Conservation (phyloP, 2,329 filamentous ascomycete species). For the Thyridium curvatum region DNA sequence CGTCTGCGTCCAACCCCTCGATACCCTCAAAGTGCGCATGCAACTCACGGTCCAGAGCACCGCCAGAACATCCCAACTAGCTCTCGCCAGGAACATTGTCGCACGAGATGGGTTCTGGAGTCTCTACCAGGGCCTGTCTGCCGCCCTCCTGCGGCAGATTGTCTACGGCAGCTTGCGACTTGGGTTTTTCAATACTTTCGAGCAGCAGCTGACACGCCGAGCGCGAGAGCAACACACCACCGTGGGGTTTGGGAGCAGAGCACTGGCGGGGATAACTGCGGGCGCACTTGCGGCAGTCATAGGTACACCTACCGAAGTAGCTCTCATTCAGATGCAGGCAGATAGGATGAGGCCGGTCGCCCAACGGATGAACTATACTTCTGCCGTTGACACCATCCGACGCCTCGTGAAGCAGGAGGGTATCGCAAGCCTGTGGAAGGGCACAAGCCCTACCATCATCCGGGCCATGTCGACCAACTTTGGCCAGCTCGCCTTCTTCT, state of each 20-base stretch:
- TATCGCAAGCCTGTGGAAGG: constrained; percentile 8
- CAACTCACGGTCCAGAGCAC: constrained; percentile 62
- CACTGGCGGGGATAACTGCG: constrained; percentile 56
- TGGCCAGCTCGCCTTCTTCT: constrained; percentile 13
- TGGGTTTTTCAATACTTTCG: constrained; percentile 68
- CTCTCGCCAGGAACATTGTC: constrained; percentile 56
- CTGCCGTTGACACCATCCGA: constrained; percentile 8
- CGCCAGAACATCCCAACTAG: constrained; percentile 49
- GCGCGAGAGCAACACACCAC: constrained; percentile 47
- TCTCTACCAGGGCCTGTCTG: constrained; percentile 63
- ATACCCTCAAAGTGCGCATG: constrained; percentile 69
- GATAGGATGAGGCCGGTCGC: constrained; percentile 17
- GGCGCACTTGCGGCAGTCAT: constrained; percentile 63
- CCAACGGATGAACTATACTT: constrained; percentile 8
- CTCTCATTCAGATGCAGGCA: constrained; percentile 17
- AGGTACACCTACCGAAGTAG: constrained; percentile 31
- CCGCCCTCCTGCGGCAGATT: constrained; percentile 60
- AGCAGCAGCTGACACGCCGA: constrained; percentile 44
- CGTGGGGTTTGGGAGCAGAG: constrained; percentile 60
- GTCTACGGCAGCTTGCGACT: constrained; percentile 67
- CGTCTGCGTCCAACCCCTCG: constrained; percentile 59
- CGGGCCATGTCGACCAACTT: constrained; percentile 14
- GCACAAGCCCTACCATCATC: constrained; percentile 9
- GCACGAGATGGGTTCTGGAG: constrained; percentile 59
- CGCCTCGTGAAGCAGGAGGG: constrained; percentile 10